These are phyloP conservation scores for Fusarium brevicatenulatum DNA, from an alignment of 2,329 filamentous ascomycete genomes.

Conservation along the genomic window DNA sequence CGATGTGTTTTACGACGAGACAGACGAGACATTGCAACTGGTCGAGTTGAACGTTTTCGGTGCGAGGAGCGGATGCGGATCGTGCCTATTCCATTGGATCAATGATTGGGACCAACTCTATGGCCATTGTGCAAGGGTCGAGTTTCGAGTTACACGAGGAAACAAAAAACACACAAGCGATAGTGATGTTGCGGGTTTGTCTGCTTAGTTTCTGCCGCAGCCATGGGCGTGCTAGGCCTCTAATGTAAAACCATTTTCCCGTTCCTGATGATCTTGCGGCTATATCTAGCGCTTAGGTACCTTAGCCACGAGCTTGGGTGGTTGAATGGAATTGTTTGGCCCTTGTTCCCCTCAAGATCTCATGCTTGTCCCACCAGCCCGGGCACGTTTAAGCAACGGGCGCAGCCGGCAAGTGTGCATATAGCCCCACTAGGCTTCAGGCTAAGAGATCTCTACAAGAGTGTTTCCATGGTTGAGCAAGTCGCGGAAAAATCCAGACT, in stretches of 20 bases:
- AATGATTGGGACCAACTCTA: slow-evolving; percentile 15
- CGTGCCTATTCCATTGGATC: slow-evolving; percentile 59
- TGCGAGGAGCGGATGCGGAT: slow-evolving; percentile 55
- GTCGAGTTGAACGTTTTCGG: slow-evolving; percentile 60
- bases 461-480: not conserved
- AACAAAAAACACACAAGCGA: not conserved
- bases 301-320: slow-evolving; percentile 5
- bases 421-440: not conserved
- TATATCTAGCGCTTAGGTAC: not conserved
- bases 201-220: not conserved
- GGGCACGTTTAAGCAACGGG: not conserved
- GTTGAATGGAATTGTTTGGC: not conserved
- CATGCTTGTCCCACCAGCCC: not conserved
- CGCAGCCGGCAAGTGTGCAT: slow-evolving; percentile 10
- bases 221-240: not conserved
- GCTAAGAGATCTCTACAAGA: not conserved
- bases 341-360: not conserved
- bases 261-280: slow-evolving; percentile 19
- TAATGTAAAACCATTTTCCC: not conserved
- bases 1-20: slow-evolving; percentile 53
- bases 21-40: slow-evolving; percentile 39
- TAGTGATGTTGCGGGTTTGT: not conserved
- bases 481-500: not conserved
- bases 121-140: not conserved
- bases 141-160: slow-evolving; percentile 20